These are phyloP conservation scores for Castanea sativa DNA, from an alignment of 306 rosid genomes.

Conservation along the genomic window DNA sequence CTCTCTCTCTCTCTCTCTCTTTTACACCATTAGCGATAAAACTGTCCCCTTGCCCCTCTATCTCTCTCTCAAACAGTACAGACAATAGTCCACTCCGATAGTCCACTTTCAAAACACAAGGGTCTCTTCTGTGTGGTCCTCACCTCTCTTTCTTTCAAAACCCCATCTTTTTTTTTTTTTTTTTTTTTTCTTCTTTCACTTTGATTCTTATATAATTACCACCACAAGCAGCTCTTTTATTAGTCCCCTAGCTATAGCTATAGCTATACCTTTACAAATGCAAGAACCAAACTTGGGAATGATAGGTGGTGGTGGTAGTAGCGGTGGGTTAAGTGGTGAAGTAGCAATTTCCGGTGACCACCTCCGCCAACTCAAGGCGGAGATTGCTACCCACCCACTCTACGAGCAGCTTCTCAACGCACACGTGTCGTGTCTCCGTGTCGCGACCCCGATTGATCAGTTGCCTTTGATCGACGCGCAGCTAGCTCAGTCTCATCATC, in stretches of 20 bases:
- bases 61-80: not conserved
- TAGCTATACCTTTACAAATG: constrained; percentile 31
- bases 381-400: constrained; percentile 83
- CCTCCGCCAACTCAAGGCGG: constrained; percentile 64
- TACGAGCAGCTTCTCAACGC: constrained; percentile 85
- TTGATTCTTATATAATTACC: not conserved
- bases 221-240: not conserved
- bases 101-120: not conserved
- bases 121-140: constrained; percentile 44
- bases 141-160: not conserved
- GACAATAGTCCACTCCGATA: not conserved
- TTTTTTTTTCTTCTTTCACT: not conserved
- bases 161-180: not conserved
- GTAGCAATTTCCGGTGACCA: constrained; percentile 36
- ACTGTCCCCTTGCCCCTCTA: constrained; percentile 13
- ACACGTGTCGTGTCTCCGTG: constrained; percentile 84
- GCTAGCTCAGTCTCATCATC: constrained; percentile 81
- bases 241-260: not conserved
- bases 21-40: constrained; percentile 27
- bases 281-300: constrained; percentile 78
- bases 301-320: constrained; percentile 38
- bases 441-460: constrained; percentile 97
- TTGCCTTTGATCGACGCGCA: constrained; percentile 87
- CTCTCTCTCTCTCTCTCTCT: not conserved
- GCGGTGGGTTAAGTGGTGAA: constrained; percentile 27